Conservation (phyloP, 805 yeast species). For the Cyberlindnera euphorbiae region DNA sequence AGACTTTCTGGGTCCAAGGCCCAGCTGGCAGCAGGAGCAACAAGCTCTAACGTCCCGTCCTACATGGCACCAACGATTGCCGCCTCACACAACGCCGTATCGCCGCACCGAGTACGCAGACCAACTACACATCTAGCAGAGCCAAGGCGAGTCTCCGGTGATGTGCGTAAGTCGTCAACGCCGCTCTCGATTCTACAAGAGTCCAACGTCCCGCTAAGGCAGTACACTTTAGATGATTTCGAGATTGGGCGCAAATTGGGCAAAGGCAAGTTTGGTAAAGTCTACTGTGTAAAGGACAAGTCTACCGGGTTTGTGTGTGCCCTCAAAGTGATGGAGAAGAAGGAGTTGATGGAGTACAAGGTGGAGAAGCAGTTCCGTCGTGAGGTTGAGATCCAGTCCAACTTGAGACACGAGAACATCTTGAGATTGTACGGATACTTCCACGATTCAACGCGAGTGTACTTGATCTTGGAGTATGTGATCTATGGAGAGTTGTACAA, state of each 20-base stretch:
- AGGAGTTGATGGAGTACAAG: conserved; percentile 66
- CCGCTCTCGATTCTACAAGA: conserved; percentile 24
- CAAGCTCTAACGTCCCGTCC: conserved; percentile 16
- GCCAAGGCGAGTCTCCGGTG: conserved; percentile 5
- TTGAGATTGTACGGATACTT: conserved; percentile 83
- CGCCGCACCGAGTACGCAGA: conserved; percentile 21
- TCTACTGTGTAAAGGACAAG: conserved; percentile 80
- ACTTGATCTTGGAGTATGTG: conserved; percentile 79
- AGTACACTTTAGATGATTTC: conserved; percentile 55
- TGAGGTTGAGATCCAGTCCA: conserved; percentile 87
- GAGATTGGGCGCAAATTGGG: conserved; percentile 87
- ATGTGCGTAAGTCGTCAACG: conserved; percentile 15
- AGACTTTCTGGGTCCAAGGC: conserved; percentile 14
- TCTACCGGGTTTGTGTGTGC: conserved; percentile 80
- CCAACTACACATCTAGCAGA: conserved; percentile 3
- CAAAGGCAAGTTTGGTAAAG: conserved; percentile 90
- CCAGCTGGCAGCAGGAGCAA: conserved; percentile 1
- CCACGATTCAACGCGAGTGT: conserved; percentile 74
- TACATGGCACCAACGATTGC: conserved; percentile 29
- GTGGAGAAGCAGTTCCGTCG: conserved; percentile 83
- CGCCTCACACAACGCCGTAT: conserved; percentile 19
- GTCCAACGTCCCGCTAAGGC: conserved; percentile 23
- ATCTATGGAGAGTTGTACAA: conserved; percentile 84
- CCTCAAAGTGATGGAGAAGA: conserved; percentile 83
- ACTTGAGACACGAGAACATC: conserved; percentile 72